These are phyloP conservation scores for Dictyostelium brefeldianum DNA, from an alignment of 78 protist genomes.

Conservation along the genomic window DNA sequence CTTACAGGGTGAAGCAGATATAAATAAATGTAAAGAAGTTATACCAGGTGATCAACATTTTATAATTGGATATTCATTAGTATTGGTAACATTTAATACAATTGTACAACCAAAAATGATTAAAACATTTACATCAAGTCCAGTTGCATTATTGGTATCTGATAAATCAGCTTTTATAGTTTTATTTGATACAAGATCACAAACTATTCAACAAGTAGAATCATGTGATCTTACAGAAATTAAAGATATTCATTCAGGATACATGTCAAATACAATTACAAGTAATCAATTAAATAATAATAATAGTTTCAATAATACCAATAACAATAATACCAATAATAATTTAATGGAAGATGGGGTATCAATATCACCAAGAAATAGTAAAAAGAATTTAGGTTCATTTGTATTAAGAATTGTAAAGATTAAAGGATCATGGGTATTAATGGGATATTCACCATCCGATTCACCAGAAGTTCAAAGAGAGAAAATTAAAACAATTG, in stretches of 20 bases:
- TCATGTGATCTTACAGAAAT: constrained; percentile 38
- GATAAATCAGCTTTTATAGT: constrained; percentile 43
- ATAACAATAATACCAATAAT: neutral
- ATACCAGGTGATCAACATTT: constrained; percentile 61
- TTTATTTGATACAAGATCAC: constrained; percentile 41
- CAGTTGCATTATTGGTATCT: constrained; percentile 46
- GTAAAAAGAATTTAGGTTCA: constrained; percentile 29
- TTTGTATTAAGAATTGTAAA: constrained; percentile 45
- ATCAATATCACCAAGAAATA: constrained; percentile 21
- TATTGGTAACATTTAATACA: constrained; percentile 30
- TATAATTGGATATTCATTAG: constrained; percentile 49
- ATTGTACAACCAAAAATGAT: constrained; percentile 36
- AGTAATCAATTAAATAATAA: constrained; percentile 18
- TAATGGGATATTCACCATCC: constrained; percentile 62
- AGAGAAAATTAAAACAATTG: constrained; percentile 54
- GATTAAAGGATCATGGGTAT: constrained; percentile 19
- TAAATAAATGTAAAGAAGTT: constrained; percentile 49
- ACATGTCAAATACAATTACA: constrained; percentile 21
- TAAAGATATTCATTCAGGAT: constrained; percentile 53
- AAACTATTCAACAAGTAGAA: constrained; percentile 32
- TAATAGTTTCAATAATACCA: neutral
- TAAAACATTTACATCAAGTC: constrained; percentile 48
- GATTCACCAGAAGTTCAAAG: constrained; percentile 52
- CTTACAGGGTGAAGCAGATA: constrained; percentile 58
- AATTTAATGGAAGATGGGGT: constrained; percentile 17